Percentiles rank a stretch among this genome's conserved stretches.
phyloP scores from a whole-genome alignment of 1,284 basidiomycete species.

The Cystobasidium slooffiae region DNA sequence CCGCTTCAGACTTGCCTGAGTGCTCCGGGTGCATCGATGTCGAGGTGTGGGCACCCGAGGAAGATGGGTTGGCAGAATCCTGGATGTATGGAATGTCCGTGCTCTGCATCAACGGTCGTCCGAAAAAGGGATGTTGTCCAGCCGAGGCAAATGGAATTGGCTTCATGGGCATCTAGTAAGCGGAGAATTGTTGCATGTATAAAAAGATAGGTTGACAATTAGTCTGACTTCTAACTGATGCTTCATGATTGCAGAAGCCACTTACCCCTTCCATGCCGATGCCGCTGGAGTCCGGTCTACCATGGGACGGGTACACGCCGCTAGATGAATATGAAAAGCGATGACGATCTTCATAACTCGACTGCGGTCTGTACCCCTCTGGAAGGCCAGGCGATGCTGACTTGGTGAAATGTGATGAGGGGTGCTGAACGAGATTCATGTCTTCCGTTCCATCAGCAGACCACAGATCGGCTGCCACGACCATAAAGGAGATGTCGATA shows the following conservation, averaged over 20 bases:
- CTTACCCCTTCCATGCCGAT: background rate
- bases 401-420: constrained; percentile 10
- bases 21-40: background rate
- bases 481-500: constrained; percentile 41
- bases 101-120: background rate
- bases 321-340: constrained; percentile 2
- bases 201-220: background rate
- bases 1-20: background rate
- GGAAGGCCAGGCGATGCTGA: background rate
- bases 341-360: constrained; percentile 16
- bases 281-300: background rate
- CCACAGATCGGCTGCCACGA: constrained; percentile 44
- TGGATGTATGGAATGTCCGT: background rate
- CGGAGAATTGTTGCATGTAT: background rate
- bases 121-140: background rate
- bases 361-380: background rate
- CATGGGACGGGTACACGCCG: background rate
- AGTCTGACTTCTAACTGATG: background rate
- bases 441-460: constrained; percentile 38
- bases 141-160: background rate
- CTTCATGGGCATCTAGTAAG: constrained; percentile 3
- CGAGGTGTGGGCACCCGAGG: background rate
- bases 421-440: constrained; percentile 44
- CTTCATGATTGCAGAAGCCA: background rate
- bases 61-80: too few relatives aligned